These are phyloP conservation scores for Purshia tridentata DNA, from an alignment of 306 rosid species.

Conservation along the genomic window DNA sequence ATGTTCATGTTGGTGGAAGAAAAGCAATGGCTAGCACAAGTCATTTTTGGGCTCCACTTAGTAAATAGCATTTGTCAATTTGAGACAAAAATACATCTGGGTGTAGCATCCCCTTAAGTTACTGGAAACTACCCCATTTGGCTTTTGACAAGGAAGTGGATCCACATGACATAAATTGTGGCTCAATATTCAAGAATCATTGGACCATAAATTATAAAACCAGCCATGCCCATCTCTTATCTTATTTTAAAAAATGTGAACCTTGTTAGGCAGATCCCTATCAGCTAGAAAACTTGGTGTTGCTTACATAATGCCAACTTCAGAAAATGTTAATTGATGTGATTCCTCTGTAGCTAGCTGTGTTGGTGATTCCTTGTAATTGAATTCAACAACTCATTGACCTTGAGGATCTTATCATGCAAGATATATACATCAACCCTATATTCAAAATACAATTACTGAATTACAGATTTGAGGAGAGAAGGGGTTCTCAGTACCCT, in stretches of 20 bases:
- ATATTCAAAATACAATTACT: too few relatives aligned
- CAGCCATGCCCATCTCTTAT: too few relatives aligned
- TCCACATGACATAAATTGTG: background rate
- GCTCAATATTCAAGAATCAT: background rate
- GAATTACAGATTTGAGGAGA: background rate
- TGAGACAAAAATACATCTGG: background rate
- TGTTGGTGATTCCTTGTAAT: background rate
- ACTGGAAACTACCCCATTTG: background rate
- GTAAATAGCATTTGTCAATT: background rate
- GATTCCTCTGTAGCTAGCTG: background rate
- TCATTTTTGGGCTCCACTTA: slow-evolving; percentile 27
- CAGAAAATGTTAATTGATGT: background rate
- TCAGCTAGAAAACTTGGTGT: background rate
- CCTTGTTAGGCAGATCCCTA: background rate
- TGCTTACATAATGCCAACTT: background rate
- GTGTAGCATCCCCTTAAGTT: background rate
- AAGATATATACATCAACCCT: too few relatives aligned
- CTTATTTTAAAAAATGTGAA: too few relatives aligned
- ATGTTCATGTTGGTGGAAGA: slow-evolving; percentile 7
- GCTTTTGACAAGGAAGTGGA: background rate
- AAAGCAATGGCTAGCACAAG: background rate
- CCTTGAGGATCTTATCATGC: too few relatives aligned
- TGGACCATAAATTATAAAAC: background rate
- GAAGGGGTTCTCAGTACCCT: background rate
- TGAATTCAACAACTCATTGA: background rate